Conservation (phyloP, 2,329 filamentous ascomycete genomes). For the Diaporthe sp. region DNA sequence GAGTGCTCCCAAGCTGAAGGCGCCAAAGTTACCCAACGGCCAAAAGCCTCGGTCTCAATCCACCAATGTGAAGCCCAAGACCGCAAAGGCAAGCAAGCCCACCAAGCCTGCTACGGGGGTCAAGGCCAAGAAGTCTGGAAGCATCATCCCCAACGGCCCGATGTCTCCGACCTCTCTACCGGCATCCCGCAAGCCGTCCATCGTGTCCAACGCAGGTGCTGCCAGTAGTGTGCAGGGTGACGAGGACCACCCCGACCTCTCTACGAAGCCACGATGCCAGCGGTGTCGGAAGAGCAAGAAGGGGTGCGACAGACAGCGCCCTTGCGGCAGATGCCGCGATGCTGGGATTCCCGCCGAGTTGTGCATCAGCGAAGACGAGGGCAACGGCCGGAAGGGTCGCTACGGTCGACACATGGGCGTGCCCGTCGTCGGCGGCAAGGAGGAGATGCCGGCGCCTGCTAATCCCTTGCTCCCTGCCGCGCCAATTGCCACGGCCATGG, state of each 20-base stretch:
- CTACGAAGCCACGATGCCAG: constrained; percentile 96
- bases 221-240: constrained; percentile 74
- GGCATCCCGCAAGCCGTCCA: constrained; percentile 81
- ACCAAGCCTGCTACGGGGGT: constrained; percentile 50
- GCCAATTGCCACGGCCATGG: constrained; percentile 50
- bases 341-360: constrained; percentile 93
- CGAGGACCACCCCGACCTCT: constrained; percentile 92
- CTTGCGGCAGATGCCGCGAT: constrained; percentile 95
- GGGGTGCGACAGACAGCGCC: constrained; percentile 95
- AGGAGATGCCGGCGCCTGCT: constrained; percentile 57
- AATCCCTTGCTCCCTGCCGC: constrained; percentile 53
- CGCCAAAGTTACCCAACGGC: constrained; percentile 50
- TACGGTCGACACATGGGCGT: constrained; percentile 83
- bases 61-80: constrained; percentile 55
- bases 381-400: constrained; percentile 94
- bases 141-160: constrained; percentile 55
- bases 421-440: constrained; percentile 65
- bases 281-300: constrained; percentile 99
- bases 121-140: constrained; percentile 67
- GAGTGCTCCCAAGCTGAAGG: constrained; percentile 58
- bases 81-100: constrained; percentile 55
- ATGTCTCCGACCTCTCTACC: constrained; percentile 78
- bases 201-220: constrained; percentile 67
- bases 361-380: constrained; percentile 97
- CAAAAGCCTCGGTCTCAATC: constrained; percentile 57